Base-by-base conservation (phyloP, 768 basidiomycete species). In the Russula sp. region DNA sequence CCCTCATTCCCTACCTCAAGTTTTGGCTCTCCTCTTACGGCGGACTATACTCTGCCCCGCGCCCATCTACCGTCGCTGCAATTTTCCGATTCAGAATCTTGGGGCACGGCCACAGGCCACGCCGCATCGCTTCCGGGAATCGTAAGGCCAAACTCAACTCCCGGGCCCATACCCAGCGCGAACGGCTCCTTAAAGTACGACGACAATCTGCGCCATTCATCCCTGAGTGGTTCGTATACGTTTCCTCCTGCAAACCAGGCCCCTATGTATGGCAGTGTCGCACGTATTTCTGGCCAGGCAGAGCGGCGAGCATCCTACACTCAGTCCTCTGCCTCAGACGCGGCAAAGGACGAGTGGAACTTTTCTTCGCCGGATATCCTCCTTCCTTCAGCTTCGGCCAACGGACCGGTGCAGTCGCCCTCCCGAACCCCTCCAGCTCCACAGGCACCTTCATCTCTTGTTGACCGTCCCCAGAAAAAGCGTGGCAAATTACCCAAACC, bases 401-500 rank as follows among this genome's bases (percentile, higher is more conserved):
- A 60, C 61, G 70, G 64, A 55, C 65, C 69, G 41, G 46, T 84
- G 3, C 78, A 79, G 1, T 77, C 81, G 0, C 83, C 82, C 51
- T 80, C 84, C 1, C 81, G 84, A 3, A 80, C 78, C 66, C 50
- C 69, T 32, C 60, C 61, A 16, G 58, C 66, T 2, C 61, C 78
- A 6, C 73, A 81, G 29, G 74, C 82, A 10, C 53, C 67, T 18
- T 83, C 85, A 9, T 77, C 81, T 32, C 83, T 87, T 59, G 84
- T 85, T 65, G 88, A 90, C 66, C 86, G 88, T 20, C 88, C 88
- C 14, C 84, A 83, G 49, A 85, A 90, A 66, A 90, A 91, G 70
- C 83, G 90, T 60, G 90, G 90, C 61, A 93, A 93, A 75, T 81
- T 93, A 10, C 90, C 90, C 47, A 93, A 93, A 77, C 89, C 90